Base-by-base conservation (phyloP, 352 stramenopile species). In the Phytophthora constricta region DNA sequence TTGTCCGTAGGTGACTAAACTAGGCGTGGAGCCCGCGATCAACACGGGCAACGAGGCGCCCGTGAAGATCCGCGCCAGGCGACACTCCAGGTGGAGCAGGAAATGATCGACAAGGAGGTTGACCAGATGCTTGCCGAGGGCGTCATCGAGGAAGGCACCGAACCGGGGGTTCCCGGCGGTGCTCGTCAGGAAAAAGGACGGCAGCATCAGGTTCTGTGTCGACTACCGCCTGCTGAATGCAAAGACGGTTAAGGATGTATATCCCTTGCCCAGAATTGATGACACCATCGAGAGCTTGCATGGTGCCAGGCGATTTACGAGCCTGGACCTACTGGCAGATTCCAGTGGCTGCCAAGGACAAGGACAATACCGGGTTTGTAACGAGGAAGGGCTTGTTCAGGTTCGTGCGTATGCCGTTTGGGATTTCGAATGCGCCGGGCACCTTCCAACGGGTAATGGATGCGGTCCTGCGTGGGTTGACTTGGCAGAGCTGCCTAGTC, bases 401-500 rank as follows among this genome's bases (percentile, higher is more conserved):
- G 5, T 74, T 74, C 22, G 3, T 11, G 4, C 28, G 70, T 2
- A 77, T 77, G 59, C 64, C 64, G 0, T 74, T 74, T 26, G 60
- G 70, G 5, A 14, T 74, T 0, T 55, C 56, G 17, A 74, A 74
- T 22, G 70, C 70, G 0, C 61, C 65, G 0, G 49, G 42, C 2
- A 75, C 67, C 0, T 79, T 79, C 28, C 66, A 79, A 14, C 22
- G 62, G 1, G 47, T 78, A 25, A 74, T 74, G 70, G 56, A 78
- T n/a, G 62, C 52, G 13, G 57, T 66, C 1, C 31, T 79, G 8
- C 53, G 71, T 11, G 60, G 62, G 2, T 14, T 78, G 1, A 50
- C 60, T 31, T 75, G 59, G 58, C 42, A 62, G 22, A n/a, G 41
- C 11, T 74, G 66, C 20, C 11, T 79, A 2, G 71, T 79, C 1